Conservation (phyloP, 2,329 filamentous ascomycete genomes). For the Verticillium dahliae region DNA sequence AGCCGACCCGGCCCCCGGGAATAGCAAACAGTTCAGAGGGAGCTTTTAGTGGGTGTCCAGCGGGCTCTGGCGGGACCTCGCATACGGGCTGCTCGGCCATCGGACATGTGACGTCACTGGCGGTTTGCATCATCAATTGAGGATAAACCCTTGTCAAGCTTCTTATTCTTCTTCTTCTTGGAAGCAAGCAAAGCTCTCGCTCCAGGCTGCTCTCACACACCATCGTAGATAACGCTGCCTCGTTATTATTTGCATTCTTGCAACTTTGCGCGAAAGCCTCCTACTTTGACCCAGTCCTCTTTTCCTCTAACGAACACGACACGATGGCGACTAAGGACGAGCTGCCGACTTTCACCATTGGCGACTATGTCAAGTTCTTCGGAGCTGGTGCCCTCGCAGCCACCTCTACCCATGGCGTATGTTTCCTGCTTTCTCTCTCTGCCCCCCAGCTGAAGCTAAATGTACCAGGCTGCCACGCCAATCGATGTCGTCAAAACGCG, state of each 20-base stretch:
- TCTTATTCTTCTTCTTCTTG: not conserved
- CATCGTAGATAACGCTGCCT: not conserved
- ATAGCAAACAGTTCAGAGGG: not conserved
- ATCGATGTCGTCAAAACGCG: constrained; percentile 78
- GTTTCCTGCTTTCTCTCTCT: constrained; percentile 12
- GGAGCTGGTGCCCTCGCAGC: constrained; percentile 45
- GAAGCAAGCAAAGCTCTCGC: not conserved
- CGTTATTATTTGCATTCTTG: not conserved
- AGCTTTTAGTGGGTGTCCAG: not conserved
- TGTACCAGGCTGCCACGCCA: constrained; percentile 40
- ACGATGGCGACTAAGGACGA: constrained; percentile 16
- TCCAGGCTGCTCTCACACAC: not conserved
- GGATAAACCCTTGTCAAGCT: not conserved
- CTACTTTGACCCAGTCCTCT: not conserved
- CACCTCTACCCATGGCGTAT: constrained; percentile 43
- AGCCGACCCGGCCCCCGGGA: not conserved
- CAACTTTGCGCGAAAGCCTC: not conserved
- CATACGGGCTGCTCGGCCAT: not conserved
- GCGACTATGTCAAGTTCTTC: constrained; percentile 48
- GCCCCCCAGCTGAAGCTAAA: not conserved
- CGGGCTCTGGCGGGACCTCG: not conserved
- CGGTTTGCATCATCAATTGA: not conserved
- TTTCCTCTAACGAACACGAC: not conserved
- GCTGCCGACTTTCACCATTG: constrained; percentile 30
- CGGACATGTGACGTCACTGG: not conserved